Evolutionary conservation across 1,284 basidiomycete genomes (phyloP).

Genomic region (Puccinia novopanici): DNA sequence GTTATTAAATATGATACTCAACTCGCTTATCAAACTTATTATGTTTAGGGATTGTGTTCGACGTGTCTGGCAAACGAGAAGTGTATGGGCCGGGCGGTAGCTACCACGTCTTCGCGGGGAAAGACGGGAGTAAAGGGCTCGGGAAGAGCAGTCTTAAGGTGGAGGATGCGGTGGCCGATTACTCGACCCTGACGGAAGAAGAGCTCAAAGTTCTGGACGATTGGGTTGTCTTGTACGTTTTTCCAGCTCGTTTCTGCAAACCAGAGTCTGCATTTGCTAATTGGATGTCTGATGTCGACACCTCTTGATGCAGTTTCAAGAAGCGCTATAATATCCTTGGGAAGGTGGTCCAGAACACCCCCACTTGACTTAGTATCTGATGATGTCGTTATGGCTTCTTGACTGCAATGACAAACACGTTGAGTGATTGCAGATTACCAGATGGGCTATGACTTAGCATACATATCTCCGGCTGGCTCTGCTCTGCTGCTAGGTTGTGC

Average conservation of each 20-base stretch:
- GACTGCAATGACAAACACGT: too few species aligned
- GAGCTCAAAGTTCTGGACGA: constrained; percentile 84
- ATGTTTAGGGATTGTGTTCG: constrained; percentile 77
- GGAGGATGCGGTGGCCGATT: constrained; percentile 87
- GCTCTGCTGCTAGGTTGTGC: too few species aligned
- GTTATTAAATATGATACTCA: too few species aligned
- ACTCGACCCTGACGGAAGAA: constrained; percentile 71
- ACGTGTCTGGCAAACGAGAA: constrained; percentile 74
- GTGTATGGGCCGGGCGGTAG: constrained; percentile 75
- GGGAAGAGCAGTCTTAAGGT: constrained; percentile 77
- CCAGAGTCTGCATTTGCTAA: too few species aligned
- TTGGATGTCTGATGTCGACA: too few species aligned
- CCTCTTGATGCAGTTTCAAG: constrained; percentile 42
- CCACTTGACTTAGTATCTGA: too few species aligned
- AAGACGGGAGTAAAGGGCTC: constrained; percentile 57
- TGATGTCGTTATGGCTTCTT: too few species aligned
- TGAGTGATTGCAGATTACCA: too few species aligned
- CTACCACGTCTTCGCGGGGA: constrained; percentile 68
- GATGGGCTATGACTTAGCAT: too few species aligned
- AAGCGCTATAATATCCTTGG: constrained; percentile 82
- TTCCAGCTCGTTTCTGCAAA: too few species aligned
- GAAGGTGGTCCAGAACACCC: constrained; percentile 63
- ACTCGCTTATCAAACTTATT: too few species aligned
- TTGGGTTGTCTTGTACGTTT: constrained; percentile 67
- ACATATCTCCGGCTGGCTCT: too few species aligned